A percentile compares a stretch with the other conserved stretches of the same genome.
Evolutionary conservation across 2,329 filamentous ascomycete species (phyloP).

Genomic region (Exophiala mesophila): DNA sequence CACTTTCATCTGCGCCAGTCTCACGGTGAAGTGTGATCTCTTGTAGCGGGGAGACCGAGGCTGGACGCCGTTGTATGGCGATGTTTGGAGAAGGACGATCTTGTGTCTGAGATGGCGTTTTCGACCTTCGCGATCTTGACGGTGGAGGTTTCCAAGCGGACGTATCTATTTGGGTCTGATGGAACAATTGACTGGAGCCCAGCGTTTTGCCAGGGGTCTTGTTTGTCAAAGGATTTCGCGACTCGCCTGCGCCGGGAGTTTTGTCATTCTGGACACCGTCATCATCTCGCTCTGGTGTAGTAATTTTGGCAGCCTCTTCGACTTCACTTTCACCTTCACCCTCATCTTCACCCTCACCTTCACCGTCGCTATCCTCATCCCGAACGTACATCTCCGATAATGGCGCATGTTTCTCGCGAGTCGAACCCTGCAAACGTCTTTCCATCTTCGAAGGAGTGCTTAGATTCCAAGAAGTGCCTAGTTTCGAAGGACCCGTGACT

Average conservation of each 20-base stretch:
- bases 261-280: neutral
- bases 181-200: slow-evolving; percentile 18
- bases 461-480: slow-evolving; percentile 18
- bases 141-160: slow-evolving; percentile 15
- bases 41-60: slow-evolving; percentile 13
- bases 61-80: slow-evolving; percentile 14
- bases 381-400: slow-evolving; percentile 11
- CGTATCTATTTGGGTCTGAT: slow-evolving; percentile 22
- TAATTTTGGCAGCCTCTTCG: neutral
- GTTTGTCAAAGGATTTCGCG: slow-evolving; percentile 7
- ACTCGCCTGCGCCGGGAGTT: neutral
- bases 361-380: slow-evolving; percentile 19
- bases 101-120: slow-evolving; percentile 8
- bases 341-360: slow-evolving; percentile 6
- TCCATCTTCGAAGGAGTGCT: slow-evolving; percentile 22
- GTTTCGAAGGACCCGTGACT: slow-evolving; percentile 19
- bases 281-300: neutral
- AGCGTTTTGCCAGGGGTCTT: slow-evolving; percentile 18
- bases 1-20: too few relatives aligned
- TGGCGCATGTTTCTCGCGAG: neutral
- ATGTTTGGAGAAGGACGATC: slow-evolving; percentile 23
- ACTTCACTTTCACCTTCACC: neutral
- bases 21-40: slow-evolving; percentile 10
- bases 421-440: slow-evolving; percentile 10
- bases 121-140: neutral